phyloP scores from a whole-genome alignment of 768 basidiomycete genomes.

The Auriscalpium vulgare region DNA sequence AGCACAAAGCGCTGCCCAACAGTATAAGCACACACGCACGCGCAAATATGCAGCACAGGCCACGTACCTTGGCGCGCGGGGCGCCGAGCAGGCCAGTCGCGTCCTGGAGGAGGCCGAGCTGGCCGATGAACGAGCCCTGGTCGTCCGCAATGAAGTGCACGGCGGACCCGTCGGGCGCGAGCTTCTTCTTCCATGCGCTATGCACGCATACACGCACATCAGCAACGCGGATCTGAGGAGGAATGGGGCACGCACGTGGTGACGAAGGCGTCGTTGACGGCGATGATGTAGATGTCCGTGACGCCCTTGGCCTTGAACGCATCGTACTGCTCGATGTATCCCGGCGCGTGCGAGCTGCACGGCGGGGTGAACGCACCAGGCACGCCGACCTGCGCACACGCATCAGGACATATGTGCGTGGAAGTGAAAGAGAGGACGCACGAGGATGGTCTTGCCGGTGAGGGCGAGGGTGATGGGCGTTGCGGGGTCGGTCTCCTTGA shows the following conservation, averaged over 20 bases:
- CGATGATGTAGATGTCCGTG: constrained; percentile 60
- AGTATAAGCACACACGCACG: neutral
- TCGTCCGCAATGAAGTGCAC: constrained; percentile 46
- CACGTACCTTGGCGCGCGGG: constrained; percentile 45
- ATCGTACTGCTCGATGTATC: constrained; percentile 56
- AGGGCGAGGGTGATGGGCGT: constrained; percentile 1
- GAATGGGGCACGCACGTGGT: constrained; percentile 15
- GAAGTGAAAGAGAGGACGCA: neutral
- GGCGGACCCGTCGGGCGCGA: constrained; percentile 40
- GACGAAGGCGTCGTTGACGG: constrained; percentile 77
- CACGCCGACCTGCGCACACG: constrained; percentile 7
- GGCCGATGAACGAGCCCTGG: constrained; percentile 36
- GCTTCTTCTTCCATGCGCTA: constrained; percentile 59
- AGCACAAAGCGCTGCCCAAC: constrained; percentile 47
- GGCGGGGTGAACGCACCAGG: constrained; percentile 15
- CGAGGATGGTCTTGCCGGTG: constrained; percentile 11
- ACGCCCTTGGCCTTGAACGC: constrained; percentile 74
- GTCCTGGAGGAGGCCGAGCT: constrained; percentile 37
- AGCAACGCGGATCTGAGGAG: neutral
- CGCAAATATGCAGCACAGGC: neutral
- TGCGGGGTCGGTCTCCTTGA: constrained; percentile 11
- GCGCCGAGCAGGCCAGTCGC: constrained; percentile 52
- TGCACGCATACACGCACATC: neutral
- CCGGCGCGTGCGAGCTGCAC: constrained; percentile 12
- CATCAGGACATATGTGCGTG: neutral